A percentile compares a stretch with the other conserved stretches of the same genome.
Conservation (phyloP, 106 monocot species). For the Iris macrosiphon region DNA sequence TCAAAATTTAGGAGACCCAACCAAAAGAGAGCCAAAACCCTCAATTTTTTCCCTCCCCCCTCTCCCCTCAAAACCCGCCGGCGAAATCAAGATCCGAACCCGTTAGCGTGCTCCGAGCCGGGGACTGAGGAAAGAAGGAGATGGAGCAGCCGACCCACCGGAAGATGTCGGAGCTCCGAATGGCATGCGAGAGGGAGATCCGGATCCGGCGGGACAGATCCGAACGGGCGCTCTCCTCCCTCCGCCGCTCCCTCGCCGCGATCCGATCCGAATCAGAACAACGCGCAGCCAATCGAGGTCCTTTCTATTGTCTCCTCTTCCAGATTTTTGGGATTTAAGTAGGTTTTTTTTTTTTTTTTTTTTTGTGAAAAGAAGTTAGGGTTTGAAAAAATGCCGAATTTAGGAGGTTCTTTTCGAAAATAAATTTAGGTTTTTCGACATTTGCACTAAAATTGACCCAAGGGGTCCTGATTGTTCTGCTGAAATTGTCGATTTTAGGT, state of each 20-base stretch:
- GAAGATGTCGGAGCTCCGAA: conserved; percentile 31
- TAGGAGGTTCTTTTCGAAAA: too few species aligned
- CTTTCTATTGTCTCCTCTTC: not conserved
- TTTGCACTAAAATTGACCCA: conserved; percentile 52
- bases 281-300: conserved; percentile 33
- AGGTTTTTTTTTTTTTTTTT: not conserved
- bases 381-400: too few species aligned
- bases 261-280: conserved; percentile 20
- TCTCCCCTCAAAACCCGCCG: too few species aligned
- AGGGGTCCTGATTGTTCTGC: conserved; percentile 36
- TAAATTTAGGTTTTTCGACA: too few species aligned
- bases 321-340: not conserved
- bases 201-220: conserved; percentile 12
- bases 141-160: conserved; percentile 9
- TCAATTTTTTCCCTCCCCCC: too few species aligned
- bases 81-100: too few species aligned
- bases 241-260: conserved; percentile 30
- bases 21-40: too few species aligned
- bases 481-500: conserved; percentile 33
- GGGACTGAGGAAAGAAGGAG: not conserved
- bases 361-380: too few species aligned
- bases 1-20: too few species aligned
- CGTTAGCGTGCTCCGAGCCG: too few species aligned
- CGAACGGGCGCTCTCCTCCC: conserved; percentile 11
- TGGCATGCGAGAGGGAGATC: conserved; percentile 28